A percentile compares a stretch with the other conserved stretches of the same genome.
phyloP scores from a whole-genome alignment of 2,329 filamentous ascomycete species.

The Ophiobolus disseminans region DNA sequence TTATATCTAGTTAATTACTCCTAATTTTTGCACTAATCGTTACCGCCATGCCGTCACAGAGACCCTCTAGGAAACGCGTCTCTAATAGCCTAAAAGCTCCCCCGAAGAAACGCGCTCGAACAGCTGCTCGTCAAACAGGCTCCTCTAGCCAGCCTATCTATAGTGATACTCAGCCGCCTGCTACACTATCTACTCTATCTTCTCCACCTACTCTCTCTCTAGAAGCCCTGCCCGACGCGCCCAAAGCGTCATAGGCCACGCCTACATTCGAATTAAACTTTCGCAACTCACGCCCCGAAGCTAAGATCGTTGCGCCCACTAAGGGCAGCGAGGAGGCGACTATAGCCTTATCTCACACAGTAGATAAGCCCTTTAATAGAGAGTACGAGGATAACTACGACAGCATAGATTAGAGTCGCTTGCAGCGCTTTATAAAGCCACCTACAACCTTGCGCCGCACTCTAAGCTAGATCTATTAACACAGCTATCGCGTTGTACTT shows the following conservation, averaged over 20 bases:
- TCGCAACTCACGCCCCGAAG: conserved; percentile 1
- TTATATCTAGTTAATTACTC: too few relatives aligned
- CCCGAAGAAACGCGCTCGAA: conserved; percentile 2
- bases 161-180: background rate
- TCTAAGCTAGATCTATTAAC: conserved; percentile 3
- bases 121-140: background rate
- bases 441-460: conserved; percentile 1
- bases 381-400: conserved; percentile 5
- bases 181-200: background rate
- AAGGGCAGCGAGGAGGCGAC: conserved; percentile 3
- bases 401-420: conserved; percentile 2
- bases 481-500: conserved; percentile 7
- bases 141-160: conserved; percentile 3
- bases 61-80: conserved; percentile 1
- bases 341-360: background rate
- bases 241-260: too few relatives aligned
- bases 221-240: conserved; percentile 1
- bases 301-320: conserved; percentile 1
- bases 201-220: conserved; percentile 1
- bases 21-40: too few relatives aligned
- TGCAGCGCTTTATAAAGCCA: conserved; percentile 4
- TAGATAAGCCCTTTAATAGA: background rate
- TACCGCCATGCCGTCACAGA: too few relatives aligned
- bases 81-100: background rate
- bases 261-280: conserved; percentile 5